Evolutionary conservation across 345 rosid species (phyloP), one percentile per base, ranked within the genome.

Genomic region (Aegle marmelos): DNA sequence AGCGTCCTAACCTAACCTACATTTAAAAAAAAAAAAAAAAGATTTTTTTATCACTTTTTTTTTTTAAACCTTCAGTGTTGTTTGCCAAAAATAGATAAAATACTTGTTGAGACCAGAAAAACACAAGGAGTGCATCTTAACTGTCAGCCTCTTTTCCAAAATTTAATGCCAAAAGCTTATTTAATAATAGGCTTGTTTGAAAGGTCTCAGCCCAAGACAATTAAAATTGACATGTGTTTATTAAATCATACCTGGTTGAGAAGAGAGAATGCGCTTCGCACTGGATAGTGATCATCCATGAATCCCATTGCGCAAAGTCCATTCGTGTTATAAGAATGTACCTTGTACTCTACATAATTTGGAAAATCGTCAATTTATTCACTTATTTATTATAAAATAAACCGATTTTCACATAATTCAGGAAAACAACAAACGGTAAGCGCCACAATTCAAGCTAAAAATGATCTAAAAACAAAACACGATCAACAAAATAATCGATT

Each of bases 221-320:
- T 50, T 50, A 31, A 61, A 62, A 28, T 2, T 14, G 59, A 30
- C 14, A 30, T 21, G 33, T 25, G 41, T 28, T 74, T n/a, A 68
- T 22, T 41, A 28, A 41, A 62, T 13, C 65, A 11, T 73, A 95
- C 99, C 97, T 94, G 92, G 82, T 87, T 91, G 80, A 94, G 95
- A 85, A 96, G 88, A 45, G 95, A 92, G 73, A 96, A 96, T 22
- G 98, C 89, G 77, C 99, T 96, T 33, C 97, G 92, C 60, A 96
- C 95, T 1, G 99, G 97, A 79, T 94, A 92, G 72, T 91, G 97
- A 89, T 89, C 97, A 79, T 96, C 98, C 99, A 96, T 96, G 82
- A 96, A 96, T 4, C 97, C 98, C 79, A 92, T 41, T 1, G 87
- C 92, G 74, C 97, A 91, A 41, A 96, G 97, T 53, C 99, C 99